Evolutionary conservation across 768 basidiomycete genomes (phyloP).

Genomic region (Russula brevipes): DNA sequence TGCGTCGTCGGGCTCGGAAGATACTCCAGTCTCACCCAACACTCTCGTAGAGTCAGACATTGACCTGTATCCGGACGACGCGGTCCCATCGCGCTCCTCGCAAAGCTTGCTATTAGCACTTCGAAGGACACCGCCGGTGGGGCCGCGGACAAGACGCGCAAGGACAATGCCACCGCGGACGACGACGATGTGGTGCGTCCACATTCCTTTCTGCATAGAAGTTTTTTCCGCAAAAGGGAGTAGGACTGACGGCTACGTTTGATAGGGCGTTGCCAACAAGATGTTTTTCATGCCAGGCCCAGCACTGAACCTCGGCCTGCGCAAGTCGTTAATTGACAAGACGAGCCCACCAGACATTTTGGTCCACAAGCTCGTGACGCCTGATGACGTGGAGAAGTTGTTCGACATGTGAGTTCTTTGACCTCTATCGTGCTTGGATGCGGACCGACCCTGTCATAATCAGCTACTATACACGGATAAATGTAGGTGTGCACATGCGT

Average conservation of each 20-base stretch:
- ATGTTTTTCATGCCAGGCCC: slow-evolving; percentile 79
- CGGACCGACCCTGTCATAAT: background rate
- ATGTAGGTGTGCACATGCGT: slow-evolving; percentile 37
- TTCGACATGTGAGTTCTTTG: slow-evolving; percentile 64
- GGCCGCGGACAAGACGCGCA: slow-evolving; percentile 14
- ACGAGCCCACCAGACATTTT: slow-evolving; percentile 79
- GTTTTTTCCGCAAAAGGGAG: background rate
- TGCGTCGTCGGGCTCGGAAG: slow-evolving; percentile 18
- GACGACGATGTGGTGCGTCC: slow-evolving; percentile 30
- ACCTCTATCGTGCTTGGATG: background rate
- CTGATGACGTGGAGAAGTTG: slow-evolving; percentile 75
- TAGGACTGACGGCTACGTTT: background rate
- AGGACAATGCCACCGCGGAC: slow-evolving; percentile 25
- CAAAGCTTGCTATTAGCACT: slow-evolving; percentile 61
- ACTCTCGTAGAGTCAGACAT: slow-evolving; percentile 31
- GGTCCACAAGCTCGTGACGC: slow-evolving; percentile 71
- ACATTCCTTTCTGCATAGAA: slow-evolving; percentile 28
- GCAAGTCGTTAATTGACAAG: slow-evolving; percentile 68
- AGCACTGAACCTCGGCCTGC: slow-evolving; percentile 62
- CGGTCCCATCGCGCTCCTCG: slow-evolving; percentile 71
- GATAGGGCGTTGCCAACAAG: slow-evolving; percentile 74
- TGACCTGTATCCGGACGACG: slow-evolving; percentile 45
- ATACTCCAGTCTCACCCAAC: slow-evolving; percentile 22
- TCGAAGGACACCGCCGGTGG: slow-evolving; percentile 37
- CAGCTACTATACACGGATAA: slow-evolving; percentile 68